Evolutionary conservation across 495 filamentous ascomycete genomes (phyloP).

Genomic region (Trichodelitschia bisporula): DNA sequence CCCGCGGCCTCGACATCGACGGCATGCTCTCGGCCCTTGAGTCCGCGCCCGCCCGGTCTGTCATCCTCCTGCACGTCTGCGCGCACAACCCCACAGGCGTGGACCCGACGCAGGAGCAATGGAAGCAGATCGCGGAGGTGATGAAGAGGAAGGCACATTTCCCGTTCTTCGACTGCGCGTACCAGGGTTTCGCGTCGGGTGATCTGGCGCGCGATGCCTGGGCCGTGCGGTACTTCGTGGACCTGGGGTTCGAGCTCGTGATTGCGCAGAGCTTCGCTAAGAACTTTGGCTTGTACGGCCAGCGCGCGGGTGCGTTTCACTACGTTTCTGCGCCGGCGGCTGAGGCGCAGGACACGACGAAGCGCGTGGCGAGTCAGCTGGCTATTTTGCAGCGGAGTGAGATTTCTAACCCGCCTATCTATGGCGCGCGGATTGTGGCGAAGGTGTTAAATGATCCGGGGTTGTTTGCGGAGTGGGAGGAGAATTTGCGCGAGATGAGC

Average conservation of each 20-base stretch:
- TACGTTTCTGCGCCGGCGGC: slow-evolving; percentile 54
- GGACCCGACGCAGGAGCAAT: slow-evolving; percentile 82
- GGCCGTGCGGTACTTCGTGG: slow-evolving; percentile 80
- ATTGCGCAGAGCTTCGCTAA: slow-evolving; percentile 95
- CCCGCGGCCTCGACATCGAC: slow-evolving; percentile 73
- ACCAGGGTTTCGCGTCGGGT: slow-evolving; percentile 94
- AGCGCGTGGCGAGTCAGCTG: slow-evolving; percentile 59
- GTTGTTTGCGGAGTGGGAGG: slow-evolving; percentile 87
- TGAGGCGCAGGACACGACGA: slow-evolving; percentile 34
- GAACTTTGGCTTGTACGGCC: slow-evolving; percentile 95
- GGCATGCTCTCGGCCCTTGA: slow-evolving; percentile 52
- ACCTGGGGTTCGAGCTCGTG: slow-evolving; percentile 85
- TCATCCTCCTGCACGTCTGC: slow-evolving; percentile 88
- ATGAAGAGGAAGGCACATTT: slow-evolving; percentile 60
- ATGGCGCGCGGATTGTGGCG: slow-evolving; percentile 73
- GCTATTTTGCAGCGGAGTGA: slow-evolving; percentile 89
- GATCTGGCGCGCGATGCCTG: slow-evolving; percentile 65
- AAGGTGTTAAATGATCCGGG: slow-evolving; percentile 55
- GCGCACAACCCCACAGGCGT: slow-evolving; percentile 97
- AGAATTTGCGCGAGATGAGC: slow-evolving; percentile 77
- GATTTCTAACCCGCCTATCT: slow-evolving; percentile 89
- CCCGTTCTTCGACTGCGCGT: slow-evolving; percentile 96
- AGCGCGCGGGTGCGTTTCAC: slow-evolving; percentile 93
- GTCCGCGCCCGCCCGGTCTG: slow-evolving; percentile 45
- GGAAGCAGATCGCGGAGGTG: slow-evolving; percentile 62